These are phyloP conservation scores for Boletus coccyginus DNA, from an alignment of 768 basidiomycete genomes.

Conservation along the genomic window DNA sequence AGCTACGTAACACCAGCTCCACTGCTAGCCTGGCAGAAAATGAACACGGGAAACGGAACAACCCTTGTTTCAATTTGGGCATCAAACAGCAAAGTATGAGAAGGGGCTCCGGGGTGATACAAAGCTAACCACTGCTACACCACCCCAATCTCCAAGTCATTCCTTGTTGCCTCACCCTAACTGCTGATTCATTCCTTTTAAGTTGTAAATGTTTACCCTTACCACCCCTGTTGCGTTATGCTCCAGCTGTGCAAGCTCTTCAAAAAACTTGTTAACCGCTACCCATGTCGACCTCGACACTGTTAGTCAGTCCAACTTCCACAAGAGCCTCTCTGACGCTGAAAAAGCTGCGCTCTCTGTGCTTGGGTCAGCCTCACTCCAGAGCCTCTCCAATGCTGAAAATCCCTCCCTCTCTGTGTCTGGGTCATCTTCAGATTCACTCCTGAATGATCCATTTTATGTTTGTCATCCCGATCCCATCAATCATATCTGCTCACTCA, in stretches of 20 bases:
- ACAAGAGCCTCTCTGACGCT: slow-evolving; percentile 1
- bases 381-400: slow-evolving; percentile 5
- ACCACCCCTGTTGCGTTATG: slow-evolving; percentile 6
- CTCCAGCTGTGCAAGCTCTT: slow-evolving; percentile 12
- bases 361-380: slow-evolving; percentile 1
- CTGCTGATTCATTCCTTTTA: slow-evolving; percentile 13
- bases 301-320: background rate
- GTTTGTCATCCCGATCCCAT: slow-evolving; percentile 7
- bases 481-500: background rate
- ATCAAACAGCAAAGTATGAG: slow-evolving; percentile 3
- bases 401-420: background rate
- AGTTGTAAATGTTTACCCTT: slow-evolving; percentile 13
- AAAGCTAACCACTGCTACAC: background rate
- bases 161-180: background rate
- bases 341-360: slow-evolving; percentile 9
- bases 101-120: background rate
- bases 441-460: slow-evolving; percentile 4
- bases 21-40: background rate
- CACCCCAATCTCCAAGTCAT: background rate
- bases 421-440: slow-evolving; percentile 6
- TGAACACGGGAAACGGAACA: background rate
- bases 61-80: background rate
- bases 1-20: slow-evolving; percentile 19
- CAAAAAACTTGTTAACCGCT: slow-evolving; percentile 8
- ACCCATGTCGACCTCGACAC: slow-evolving; percentile 10